A percentile compares a stretch with the other conserved stretches of the same genome.
Conservation (phyloP, 1,139 yeast species). For the Pichia sp. region DNA sequence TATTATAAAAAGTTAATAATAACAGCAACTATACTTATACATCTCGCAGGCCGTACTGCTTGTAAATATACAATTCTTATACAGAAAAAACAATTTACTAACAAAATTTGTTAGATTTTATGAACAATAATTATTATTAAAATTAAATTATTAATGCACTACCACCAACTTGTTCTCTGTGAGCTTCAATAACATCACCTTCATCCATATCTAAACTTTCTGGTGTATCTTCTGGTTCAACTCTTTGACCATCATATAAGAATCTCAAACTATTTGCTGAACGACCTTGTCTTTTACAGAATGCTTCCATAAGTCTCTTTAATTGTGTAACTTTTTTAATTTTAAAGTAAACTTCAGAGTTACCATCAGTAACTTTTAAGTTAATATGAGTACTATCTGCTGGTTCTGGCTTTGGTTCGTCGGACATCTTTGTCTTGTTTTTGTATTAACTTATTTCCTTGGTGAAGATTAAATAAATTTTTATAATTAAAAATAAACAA, state of each 20-base stretch:
- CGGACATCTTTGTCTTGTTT: constrained; percentile 22
- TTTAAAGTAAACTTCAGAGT: constrained; percentile 91
- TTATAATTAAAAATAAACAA: too few relatives aligned
- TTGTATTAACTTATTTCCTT: background rate
- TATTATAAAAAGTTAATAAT: background rate
- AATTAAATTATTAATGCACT: background rate
- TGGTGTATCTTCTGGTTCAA: constrained; percentile 85
- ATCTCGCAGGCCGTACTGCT: background rate
- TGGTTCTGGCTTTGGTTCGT: constrained; percentile 52
- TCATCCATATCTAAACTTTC: constrained; percentile 88
- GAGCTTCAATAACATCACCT: constrained; percentile 97
- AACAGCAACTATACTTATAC: background rate
- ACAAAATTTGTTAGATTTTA: too few relatives aligned
- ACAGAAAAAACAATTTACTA: too few relatives aligned
- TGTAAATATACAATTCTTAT: background rate
- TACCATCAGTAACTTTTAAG: constrained; percentile 88
- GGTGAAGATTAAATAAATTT: background rate
- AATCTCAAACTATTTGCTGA: constrained; percentile 77
- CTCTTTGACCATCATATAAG: constrained; percentile 88
- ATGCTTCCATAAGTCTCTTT: constrained; percentile 95
- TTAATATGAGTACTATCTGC: constrained; percentile 60
- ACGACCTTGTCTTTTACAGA: constrained; percentile 96
- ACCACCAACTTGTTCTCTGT: constrained; percentile 86
- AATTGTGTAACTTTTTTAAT: constrained; percentile 89
- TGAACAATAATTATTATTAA: background rate